A percentile compares a stretch with the other conserved stretches of the same genome.
Evolutionary conservation across 23 red algal species (phyloP).

Genomic region (Gracilaria gracilis): DNA sequence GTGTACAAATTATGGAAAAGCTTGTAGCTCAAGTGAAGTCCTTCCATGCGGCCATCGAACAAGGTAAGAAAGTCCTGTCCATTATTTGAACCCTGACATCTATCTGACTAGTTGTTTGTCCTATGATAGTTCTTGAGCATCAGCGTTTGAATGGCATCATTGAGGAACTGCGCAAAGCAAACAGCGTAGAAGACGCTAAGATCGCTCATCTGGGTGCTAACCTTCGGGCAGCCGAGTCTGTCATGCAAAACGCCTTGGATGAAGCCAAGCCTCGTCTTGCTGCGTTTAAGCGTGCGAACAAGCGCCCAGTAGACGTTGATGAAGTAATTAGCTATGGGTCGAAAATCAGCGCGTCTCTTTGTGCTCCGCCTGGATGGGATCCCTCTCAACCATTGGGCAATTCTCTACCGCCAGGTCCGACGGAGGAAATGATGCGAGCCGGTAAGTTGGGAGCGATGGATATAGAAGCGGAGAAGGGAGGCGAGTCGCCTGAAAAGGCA

Average conservation of each 20-base stretch:
- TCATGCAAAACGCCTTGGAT: slow-evolving; percentile 70
- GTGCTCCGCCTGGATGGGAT: slow-evolving; percentile 64
- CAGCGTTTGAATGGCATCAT: slow-evolving; percentile 64
- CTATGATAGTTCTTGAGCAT: slow-evolving; percentile 48
- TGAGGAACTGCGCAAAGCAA: slow-evolving; percentile 61
- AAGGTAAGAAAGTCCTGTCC: slow-evolving; percentile 47
- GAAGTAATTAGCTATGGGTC: slow-evolving; percentile 72
- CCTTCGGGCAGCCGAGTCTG: slow-evolving; percentile 61
- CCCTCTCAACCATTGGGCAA: slow-evolving; percentile 55
- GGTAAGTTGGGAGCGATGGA: slow-evolving; percentile 49
- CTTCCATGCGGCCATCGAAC: slow-evolving; percentile 47
- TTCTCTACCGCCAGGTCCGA: slow-evolving; percentile 57
- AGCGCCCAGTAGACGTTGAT: slow-evolving; percentile 70
- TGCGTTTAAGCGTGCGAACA: slow-evolving; percentile 63
- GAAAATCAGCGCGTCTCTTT: slow-evolving; percentile 72
- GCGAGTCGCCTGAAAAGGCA: slow-evolving; percentile 10
- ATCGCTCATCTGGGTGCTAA: slow-evolving; percentile 54
- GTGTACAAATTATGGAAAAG: slow-evolving; percentile 69
- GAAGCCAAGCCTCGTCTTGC: slow-evolving; percentile 60
- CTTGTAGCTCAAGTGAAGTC: slow-evolving; percentile 49
- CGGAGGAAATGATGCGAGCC: slow-evolving; percentile 73
- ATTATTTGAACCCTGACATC: not conserved
- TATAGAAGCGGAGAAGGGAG: slow-evolving; percentile 34
- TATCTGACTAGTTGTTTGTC: not conserved
- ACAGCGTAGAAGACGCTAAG: slow-evolving; percentile 66